Base-by-base conservation (phyloP, 306 rosid genomes). In the Fagus crenata region DNA sequence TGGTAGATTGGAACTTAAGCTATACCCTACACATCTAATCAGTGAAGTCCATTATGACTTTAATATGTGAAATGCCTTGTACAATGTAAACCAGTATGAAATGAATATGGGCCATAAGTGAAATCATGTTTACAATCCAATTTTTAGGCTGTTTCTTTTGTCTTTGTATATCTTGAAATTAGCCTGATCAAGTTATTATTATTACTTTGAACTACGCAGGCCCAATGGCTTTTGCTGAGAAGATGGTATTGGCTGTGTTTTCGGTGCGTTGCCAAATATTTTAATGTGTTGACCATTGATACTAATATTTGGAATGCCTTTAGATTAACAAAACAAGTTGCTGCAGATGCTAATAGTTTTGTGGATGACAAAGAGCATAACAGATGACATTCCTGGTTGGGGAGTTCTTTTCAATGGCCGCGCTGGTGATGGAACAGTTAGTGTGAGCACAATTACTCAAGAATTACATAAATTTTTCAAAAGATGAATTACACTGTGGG, bases 361-460 rank as follows among this genome's bases (percentile, higher is more conserved):
- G 76, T 92, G 98, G 98, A 94, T 94, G 98, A 92, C 97, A 70
- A 92, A 93, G 79, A 92, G 86, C 68, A 87, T 94, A 60, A 87
- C 98, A 56, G 92, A 92, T 63, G 96, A 93, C 42, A 76, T 92
- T 76, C 97, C 98, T 36, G 98, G 98, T 40, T 93, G 98, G 97
- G 98, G 97, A 76, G 67, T 76, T 77, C 91, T 90, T 61, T 92
- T 93, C 78, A 49, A 92, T 64, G 94, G 89, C 55, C 91, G 87
- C 36, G 94, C 86, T 56, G 96, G 96, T 32, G 98, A 94, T 83
- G 98, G 98, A 69, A 90, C 90, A 49, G 92, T 84, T 15, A 92
- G 98, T 77, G 98, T 93, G 72, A 89, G 97, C 81, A 32, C 17
- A n/a, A 9, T 3, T 17, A 63, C 68, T 32, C 15, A 36, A 14